Evolutionary conservation across 1,139 yeast species (phyloP).

Genomic region (Pichia sp.): DNA sequence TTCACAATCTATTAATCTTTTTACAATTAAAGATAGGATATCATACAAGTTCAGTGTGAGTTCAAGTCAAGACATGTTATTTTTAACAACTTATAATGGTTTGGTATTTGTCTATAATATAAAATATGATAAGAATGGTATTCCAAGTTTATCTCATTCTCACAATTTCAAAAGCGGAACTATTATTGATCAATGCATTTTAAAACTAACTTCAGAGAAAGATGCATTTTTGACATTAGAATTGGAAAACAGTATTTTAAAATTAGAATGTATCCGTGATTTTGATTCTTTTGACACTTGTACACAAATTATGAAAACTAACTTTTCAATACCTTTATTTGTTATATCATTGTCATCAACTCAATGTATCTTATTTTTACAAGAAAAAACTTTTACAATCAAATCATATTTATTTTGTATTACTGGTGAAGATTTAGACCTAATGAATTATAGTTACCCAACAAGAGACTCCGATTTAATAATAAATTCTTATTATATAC

Average conservation of each 20-base stretch:
- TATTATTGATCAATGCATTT: conserved; percentile 4
- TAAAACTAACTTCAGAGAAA: conserved; percentile 2
- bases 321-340: conserved; percentile 24
- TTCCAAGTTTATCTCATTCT: conserved; percentile 3
- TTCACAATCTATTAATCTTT: background rate
- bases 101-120: conserved; percentile 10
- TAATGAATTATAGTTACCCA: conserved; percentile 16
- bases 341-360: conserved; percentile 23
- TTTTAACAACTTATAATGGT: background rate
- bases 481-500: conserved; percentile 22
- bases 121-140: conserved; percentile 12
- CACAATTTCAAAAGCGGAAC: background rate
- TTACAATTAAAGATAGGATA: background rate
- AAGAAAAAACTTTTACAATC: conserved; percentile 19
- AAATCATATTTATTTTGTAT: conserved; percentile 23
- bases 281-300: background rate
- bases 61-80: background rate
- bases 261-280: conserved; percentile 2
- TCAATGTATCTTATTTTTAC: conserved; percentile 23
- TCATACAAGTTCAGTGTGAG: background rate
- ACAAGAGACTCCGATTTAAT: background rate
- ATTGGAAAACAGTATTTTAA: conserved; percentile 2
- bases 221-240: conserved; percentile 7
- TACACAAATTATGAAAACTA: conserved; percentile 17
- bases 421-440: conserved; percentile 25